phyloP scores from a whole-genome alignment of 2,329 filamentous ascomycete species.

The Diaporthe batatas region DNA sequence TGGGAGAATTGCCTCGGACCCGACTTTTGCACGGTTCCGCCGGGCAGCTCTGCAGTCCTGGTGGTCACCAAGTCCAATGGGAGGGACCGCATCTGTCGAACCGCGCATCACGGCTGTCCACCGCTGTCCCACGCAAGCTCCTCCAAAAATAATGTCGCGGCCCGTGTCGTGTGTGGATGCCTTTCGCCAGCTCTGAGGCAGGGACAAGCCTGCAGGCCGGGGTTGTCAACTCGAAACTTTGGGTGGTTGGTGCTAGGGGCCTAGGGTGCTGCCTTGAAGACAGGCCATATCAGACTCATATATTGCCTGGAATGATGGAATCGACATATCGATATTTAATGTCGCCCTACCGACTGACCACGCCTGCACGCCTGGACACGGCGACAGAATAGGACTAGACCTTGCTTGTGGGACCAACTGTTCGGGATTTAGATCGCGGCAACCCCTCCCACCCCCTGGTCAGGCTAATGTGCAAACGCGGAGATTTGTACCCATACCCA shows the following conservation, averaged over 20 bases:
- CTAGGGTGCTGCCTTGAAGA: constrained; percentile 4
- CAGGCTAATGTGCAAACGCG: constrained; percentile 21
- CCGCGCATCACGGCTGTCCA: constrained; percentile 26
- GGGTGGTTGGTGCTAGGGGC: constrained; percentile 13
- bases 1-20: constrained; percentile 13
- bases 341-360: constrained; percentile 20
- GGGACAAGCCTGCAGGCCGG: constrained; percentile 18
- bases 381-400: constrained; percentile 34
- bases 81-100: not conserved
- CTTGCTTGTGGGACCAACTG: constrained; percentile 38
- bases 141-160: constrained; percentile 31
- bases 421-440: constrained; percentile 41
- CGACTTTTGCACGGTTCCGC: constrained; percentile 25
- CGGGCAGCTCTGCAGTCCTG: constrained; percentile 22
- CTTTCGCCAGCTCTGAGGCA: not conserved
- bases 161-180: constrained; percentile 26
- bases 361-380: not conserved
- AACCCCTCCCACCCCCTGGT: constrained; percentile 24
- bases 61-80: not conserved
- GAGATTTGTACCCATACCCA: constrained; percentile 33
- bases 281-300: constrained; percentile 16
- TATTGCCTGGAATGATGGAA: constrained; percentile 21
- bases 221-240: constrained; percentile 32
- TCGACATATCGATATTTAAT: constrained; percentile 30
- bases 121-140: constrained; percentile 24